These are phyloP conservation scores for Nakazawaea wickerhamii DNA, from an alignment of 805 yeast genomes.

Conservation along the genomic window DNA sequence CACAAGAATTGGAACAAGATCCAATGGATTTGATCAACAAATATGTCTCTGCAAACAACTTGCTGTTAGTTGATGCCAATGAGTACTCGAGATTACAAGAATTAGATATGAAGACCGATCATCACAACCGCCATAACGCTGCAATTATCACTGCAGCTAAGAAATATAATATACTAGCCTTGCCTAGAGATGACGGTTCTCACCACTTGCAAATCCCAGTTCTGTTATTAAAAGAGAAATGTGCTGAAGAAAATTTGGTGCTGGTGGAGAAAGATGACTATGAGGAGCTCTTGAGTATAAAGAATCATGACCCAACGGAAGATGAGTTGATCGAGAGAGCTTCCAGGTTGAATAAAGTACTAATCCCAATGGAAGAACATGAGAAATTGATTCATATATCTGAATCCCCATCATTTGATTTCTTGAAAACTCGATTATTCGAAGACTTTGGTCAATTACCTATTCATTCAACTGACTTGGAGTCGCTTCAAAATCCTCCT, in stretches of 20 bases:
- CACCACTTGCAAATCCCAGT: conserved; percentile 12
- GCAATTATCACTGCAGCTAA: conserved; percentile 21
- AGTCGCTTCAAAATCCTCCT: not conserved
- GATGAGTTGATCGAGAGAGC: conserved; percentile 14
- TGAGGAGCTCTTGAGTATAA: conserved; percentile 18
- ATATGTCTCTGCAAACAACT: conserved; percentile 9
- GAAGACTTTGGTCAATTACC: not conserved
- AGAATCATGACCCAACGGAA: conserved; percentile 17
- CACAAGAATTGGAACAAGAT: conserved; percentile 16
- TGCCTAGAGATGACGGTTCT: conserved; percentile 20
- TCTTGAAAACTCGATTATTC: conserved; percentile 7
- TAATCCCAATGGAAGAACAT: conserved; percentile 16
- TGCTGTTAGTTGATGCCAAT: conserved; percentile 22
- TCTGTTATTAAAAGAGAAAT: conserved; percentile 15
- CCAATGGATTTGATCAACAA: conserved; percentile 10
- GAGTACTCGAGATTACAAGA: conserved; percentile 17
- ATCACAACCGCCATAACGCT: conserved; percentile 12
- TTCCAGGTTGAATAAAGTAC: conserved; percentile 9
- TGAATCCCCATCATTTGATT: conserved; percentile 17
- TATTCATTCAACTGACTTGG: not conserved
- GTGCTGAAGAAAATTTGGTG: conserved; percentile 17
- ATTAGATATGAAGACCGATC: not conserved
- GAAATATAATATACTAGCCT: conserved; percentile 21
- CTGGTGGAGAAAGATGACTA: conserved; percentile 19
- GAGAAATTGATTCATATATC: conserved; percentile 10